These are phyloP conservation scores for Nicotiana obtusifolia DNA, from an alignment of 257 asterid genomes.

Conservation along the genomic window DNA sequence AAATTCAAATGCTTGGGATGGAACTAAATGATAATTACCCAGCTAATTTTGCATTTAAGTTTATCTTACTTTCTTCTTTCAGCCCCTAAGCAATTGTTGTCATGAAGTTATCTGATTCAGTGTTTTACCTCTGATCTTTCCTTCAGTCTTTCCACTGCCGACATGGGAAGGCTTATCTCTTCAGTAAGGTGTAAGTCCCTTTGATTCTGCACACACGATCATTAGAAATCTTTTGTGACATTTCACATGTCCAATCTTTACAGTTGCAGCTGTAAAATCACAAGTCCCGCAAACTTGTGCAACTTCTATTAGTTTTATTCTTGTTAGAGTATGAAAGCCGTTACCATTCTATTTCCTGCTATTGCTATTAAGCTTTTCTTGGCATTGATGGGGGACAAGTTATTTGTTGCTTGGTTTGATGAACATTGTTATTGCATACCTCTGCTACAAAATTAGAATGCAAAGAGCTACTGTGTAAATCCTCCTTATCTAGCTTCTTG, in stretches of 20 bases:
- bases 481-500: not conserved
- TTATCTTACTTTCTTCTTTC: not conserved
- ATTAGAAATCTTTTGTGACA: conserved; percentile 7
- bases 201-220: conserved; percentile 16
- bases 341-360: not conserved
- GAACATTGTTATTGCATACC: not conserved
- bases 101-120: conserved; percentile 12
- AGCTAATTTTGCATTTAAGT: not conserved
- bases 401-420: not conserved
- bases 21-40: not conserved
- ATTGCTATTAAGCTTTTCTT: not conserved
- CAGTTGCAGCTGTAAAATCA: not conserved
- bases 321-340: not conserved
- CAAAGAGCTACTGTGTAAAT: not conserved
- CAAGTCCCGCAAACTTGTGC: not conserved
- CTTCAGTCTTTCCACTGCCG: conserved; percentile 57
- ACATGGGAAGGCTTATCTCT: conserved; percentile 81
- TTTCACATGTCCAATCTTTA: conserved; percentile 1
- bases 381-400: not conserved
- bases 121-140: conserved; percentile 16
- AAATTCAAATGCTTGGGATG: not conserved
- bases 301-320: not conserved
- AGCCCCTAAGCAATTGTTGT: not conserved
- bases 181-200: conserved; percentile 69
- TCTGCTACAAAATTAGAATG: not conserved